A percentile compares a stretch with the other conserved stretches of the same genome.
Evolutionary conservation across 345 rosid species (phyloP).

Genomic region (Anastatica hierochuntica): DNA sequence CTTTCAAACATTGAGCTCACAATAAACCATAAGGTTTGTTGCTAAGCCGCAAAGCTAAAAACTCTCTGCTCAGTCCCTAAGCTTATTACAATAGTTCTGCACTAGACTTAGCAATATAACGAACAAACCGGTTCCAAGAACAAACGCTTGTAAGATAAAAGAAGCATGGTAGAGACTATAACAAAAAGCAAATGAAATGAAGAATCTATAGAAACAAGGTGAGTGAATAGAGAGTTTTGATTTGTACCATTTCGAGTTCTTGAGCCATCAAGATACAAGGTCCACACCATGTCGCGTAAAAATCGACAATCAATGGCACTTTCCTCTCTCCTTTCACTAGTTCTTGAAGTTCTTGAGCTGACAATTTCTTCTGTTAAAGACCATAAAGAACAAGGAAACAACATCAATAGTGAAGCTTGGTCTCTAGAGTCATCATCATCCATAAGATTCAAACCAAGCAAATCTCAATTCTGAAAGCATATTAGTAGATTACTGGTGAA

Average conservation of each 20-base stretch:
- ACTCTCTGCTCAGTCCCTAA: neutral
- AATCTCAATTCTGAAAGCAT: neutral
- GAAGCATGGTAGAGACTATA: neutral
- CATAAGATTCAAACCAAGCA: neutral
- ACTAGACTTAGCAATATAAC: conserved; percentile 1
- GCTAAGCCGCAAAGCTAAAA: neutral
- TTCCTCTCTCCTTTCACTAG: conserved; percentile 70
- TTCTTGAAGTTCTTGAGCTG: conserved; percentile 74
- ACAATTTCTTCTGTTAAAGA: conserved; percentile 49
- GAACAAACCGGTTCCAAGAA: neutral
- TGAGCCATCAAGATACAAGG: conserved; percentile 94
- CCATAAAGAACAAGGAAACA: neutral
- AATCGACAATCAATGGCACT: conserved; percentile 73
- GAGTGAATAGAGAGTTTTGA: neutral
- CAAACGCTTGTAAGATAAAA: neutral
- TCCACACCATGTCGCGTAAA: conserved; percentile 97
- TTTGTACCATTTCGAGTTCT: conserved; percentile 75
- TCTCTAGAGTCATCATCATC: no score
- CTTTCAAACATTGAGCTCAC: neutral
- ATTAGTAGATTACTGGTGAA: no score
- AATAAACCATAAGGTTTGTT: neutral
- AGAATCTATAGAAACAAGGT: no score
- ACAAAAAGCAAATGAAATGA: neutral
- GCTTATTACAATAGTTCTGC: neutral
- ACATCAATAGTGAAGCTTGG: conserved; percentile 5